phyloP scores from a whole-genome alignment of 1,139 yeast genomes.

The Hemisphaericaspora xylanilytica region DNA sequence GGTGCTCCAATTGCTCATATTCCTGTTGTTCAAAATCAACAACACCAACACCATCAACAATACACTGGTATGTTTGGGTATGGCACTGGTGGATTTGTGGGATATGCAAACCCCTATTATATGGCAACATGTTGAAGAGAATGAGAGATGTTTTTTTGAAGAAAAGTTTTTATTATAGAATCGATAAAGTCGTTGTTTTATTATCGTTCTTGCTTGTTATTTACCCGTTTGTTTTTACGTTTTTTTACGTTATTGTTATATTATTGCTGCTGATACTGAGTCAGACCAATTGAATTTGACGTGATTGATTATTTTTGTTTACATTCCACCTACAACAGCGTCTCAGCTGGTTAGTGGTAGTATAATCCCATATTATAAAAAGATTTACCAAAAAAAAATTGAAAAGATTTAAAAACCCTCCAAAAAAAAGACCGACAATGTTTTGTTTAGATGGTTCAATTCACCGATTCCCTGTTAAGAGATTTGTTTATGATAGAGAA shows the following conservation, averaged over 20 bases:
- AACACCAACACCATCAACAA: not conserved
- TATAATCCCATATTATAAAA: not conserved
- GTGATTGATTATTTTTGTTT: not conserved
- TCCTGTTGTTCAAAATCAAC: slow-evolving; percentile 1
- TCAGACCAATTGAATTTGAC: too few relatives aligned
- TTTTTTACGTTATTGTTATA: too few relatives aligned
- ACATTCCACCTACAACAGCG: not conserved
- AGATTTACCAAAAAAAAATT: not conserved
- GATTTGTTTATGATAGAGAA: not conserved
- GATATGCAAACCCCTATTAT: slow-evolving; percentile 42
- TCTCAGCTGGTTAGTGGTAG: not conserved
- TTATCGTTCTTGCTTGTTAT: not conserved
- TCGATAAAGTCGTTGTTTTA: slow-evolving; percentile 1
- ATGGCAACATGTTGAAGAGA: slow-evolving; percentile 30
- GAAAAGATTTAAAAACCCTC: not conserved
- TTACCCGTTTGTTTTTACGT: not conserved
- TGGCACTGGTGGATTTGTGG: slow-evolving; percentile 24
- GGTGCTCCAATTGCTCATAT: slow-evolving; percentile 8
- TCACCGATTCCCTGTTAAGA: not conserved
- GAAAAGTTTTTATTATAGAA: not conserved
- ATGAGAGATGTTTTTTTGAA: not conserved
- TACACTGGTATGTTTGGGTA: slow-evolving; percentile 5
- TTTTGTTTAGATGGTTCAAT: not conserved
- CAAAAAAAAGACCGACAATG: not conserved
- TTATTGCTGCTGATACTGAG: too few relatives aligned